phyloP scores from a whole-genome alignment of 164 flowering plant genomes.

The Tetracentron sinense region DNA sequence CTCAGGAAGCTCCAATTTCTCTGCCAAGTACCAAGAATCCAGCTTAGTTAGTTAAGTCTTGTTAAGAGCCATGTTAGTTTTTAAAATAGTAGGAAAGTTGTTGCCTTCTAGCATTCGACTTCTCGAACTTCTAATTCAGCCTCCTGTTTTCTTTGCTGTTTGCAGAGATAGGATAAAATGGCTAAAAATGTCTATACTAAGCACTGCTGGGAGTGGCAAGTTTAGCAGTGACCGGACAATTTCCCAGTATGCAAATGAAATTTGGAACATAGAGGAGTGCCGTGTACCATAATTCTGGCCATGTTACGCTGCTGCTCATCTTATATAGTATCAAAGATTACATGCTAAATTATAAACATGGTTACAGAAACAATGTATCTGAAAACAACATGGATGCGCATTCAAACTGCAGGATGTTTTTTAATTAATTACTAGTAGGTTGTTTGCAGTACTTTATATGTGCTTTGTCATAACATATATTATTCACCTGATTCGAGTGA shows the following conservation, averaged over 20 bases:
- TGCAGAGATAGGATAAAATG: slow-evolving; percentile 82
- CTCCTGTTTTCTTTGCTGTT: background rate
- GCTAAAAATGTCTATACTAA: slow-evolving; percentile 87
- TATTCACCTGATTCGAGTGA: no score
- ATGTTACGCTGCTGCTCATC: background rate
- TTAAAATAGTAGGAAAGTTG: background rate
- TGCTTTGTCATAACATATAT: no score
- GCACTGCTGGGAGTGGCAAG: slow-evolving; percentile 95
- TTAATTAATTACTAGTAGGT: no score
- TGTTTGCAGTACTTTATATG: no score
- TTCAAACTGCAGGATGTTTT: no score
- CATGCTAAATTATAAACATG: no score
- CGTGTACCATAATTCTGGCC: slow-evolving; percentile 43
- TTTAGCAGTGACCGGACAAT: slow-evolving; percentile 96
- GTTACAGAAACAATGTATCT: no score
- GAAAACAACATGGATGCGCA: no score
- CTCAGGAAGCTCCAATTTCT: no score
- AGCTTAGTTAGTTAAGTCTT: background rate
- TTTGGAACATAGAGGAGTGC: slow-evolving; percentile 84
- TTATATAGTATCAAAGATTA: no score
- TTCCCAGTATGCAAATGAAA: slow-evolving; percentile 83
- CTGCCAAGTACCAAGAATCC: no score
- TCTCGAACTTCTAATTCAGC: background rate
- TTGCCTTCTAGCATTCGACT: background rate
- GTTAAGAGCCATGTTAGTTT: background rate